phyloP scores from a whole-genome alignment of 2,329 filamentous ascomycete species.

The Talaromyces sp. region DNA sequence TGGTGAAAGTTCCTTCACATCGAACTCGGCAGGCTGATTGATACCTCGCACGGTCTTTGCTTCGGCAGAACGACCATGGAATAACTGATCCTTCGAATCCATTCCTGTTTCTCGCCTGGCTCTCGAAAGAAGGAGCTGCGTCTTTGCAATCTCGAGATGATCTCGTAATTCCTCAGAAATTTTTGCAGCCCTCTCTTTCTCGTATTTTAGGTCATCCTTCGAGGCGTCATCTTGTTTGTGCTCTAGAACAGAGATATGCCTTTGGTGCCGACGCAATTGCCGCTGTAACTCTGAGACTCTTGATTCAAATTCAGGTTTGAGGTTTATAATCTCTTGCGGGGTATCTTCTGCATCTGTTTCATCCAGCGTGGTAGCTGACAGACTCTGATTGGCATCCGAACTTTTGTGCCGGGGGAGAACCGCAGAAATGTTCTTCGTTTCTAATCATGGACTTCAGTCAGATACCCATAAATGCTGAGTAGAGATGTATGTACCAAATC shows the following conservation, averaged over 20 bases:
- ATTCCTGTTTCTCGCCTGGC: no score
- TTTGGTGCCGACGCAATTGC: conserved; percentile 82
- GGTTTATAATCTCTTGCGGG: conserved; percentile 34
- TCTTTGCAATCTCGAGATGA: no score
- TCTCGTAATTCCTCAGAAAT: conserved; percentile 71
- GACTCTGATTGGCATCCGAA: neutral
- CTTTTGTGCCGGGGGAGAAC: neutral
- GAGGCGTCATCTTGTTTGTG: conserved; percentile 95
- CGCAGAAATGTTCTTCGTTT: neutral
- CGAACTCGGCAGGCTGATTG: no score
- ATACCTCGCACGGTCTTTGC: no score
- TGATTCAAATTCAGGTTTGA: conserved; percentile 91
- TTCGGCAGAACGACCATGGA: neutral
- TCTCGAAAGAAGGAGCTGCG: no score
- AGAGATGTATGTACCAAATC: neutral
- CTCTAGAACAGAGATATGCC: conserved; percentile 91
- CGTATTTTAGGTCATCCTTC: conserved; percentile 73
- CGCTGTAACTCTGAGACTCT: conserved; percentile 93
- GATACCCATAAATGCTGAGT: neutral
- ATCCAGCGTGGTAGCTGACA: neutral
- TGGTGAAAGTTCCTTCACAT: neutral
- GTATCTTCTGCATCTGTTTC: neutral
- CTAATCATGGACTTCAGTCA: neutral
- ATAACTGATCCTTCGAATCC: no score
- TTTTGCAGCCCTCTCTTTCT: conserved; percentile 87